Conservation (phyloP, 2,329 filamentous ascomycete species). For the Alternaria sp. region DNA sequence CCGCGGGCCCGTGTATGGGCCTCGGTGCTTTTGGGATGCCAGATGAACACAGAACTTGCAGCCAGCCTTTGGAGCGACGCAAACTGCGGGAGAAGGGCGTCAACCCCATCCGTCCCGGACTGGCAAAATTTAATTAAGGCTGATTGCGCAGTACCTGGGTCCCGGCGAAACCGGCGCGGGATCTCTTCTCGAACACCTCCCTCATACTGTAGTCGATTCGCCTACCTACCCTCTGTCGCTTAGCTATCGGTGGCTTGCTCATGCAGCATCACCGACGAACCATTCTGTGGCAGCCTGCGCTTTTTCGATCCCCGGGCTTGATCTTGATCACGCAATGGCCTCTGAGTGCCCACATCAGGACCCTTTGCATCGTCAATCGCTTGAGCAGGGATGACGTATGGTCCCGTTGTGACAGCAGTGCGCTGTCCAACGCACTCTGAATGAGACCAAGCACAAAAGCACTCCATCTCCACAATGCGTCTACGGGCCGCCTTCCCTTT, state of each 20-base stretch:
- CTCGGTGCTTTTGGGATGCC: background rate
- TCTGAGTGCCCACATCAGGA: background rate
- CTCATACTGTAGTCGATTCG: background rate
- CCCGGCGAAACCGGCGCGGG: slow-evolving; percentile 20
- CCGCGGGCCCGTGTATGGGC: background rate
- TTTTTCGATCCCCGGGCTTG: background rate
- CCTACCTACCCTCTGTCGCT: slow-evolving; percentile 4
- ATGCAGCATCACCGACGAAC: slow-evolving; percentile 11
- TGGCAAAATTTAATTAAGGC: slow-evolving; percentile 25
- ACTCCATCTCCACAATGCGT: slow-evolving; percentile 4
- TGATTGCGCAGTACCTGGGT: slow-evolving; percentile 30
- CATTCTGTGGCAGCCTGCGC: slow-evolving; percentile 2
- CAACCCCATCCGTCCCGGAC: slow-evolving; percentile 17
- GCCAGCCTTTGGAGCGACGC: slow-evolving; percentile 3
- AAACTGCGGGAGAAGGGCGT: slow-evolving; percentile 3
- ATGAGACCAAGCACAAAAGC: background rate
- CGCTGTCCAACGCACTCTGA: background rate
- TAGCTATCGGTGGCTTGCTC: slow-evolving; percentile 6
- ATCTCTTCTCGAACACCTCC: slow-evolving; percentile 19
- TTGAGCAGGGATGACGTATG: background rate
- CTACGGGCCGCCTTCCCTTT: slow-evolving; percentile 5
- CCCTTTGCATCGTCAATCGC: background rate
- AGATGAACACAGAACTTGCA: slow-evolving; percentile 21
- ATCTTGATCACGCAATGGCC: background rate
- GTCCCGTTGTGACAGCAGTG: slow-evolving; percentile 2